phyloP scores from a whole-genome alignment of 768 basidiomycete species.

The Dioszegia crocea region DNA sequence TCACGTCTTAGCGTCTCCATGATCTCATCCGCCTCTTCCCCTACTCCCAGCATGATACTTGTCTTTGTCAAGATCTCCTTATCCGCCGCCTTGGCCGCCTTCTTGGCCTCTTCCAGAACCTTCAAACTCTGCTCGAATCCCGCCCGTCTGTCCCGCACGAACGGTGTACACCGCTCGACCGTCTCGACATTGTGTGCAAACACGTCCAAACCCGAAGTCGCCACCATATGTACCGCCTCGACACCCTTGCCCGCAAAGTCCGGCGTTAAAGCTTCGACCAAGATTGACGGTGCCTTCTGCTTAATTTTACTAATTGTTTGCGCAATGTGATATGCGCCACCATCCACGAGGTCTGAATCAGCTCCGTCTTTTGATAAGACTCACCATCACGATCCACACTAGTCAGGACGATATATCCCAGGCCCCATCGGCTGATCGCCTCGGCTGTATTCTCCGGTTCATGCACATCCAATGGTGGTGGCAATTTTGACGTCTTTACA shows the following conservation, averaged over 20 bases:
- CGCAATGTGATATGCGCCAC: slow-evolving; percentile 90
- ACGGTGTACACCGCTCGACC: slow-evolving; percentile 87
- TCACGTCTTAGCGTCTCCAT: slow-evolving; percentile 75
- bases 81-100: slow-evolving; percentile 35
- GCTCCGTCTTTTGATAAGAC: slow-evolving; percentile 31
- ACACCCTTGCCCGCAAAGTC: slow-evolving; percentile 76
- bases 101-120: slow-evolving; percentile 48
- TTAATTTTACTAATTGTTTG: slow-evolving; percentile 93
- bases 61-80: slow-evolving; percentile 83
- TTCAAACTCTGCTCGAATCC: slow-evolving; percentile 66
- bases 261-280: slow-evolving; percentile 92
- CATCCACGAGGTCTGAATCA: slow-evolving; percentile 74
- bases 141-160: slow-evolving; percentile 89
- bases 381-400: slow-evolving; percentile 93
- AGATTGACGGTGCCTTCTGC: slow-evolving; percentile 90
- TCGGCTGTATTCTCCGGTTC: slow-evolving; percentile 98
- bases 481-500: slow-evolving; percentile 84
- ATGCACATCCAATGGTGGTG: slow-evolving; percentile 87
- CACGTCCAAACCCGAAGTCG: slow-evolving; percentile 89
- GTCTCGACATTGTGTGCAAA: slow-evolving; percentile 99
- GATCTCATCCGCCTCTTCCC: slow-evolving; percentile 79
- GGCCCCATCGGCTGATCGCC: slow-evolving; percentile 93
- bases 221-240: slow-evolving; percentile 72
- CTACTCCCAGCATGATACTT: slow-evolving; percentile 96
- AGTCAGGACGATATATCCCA: slow-evolving; percentile 96